phyloP scores from a whole-genome alignment of 2,329 filamentous ascomycete species.

The Aureobasidium pullulans region DNA sequence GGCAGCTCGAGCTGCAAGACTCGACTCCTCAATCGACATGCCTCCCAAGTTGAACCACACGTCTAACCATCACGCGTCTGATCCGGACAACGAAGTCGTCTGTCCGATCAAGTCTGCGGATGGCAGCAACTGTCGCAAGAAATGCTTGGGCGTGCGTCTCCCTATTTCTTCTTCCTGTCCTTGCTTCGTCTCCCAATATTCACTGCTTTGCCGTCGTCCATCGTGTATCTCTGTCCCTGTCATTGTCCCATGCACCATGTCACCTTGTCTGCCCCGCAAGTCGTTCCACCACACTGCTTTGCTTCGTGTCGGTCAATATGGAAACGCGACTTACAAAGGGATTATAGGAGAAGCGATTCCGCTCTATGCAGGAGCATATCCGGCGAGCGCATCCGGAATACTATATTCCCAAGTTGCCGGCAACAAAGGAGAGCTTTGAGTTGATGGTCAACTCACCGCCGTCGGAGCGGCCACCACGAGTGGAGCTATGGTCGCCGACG shows the following conservation, averaged over 20 bases:
- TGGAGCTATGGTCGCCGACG: constrained; percentile 24
- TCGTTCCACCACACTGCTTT: constrained; percentile 5
- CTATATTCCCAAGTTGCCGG: constrained; percentile 95
- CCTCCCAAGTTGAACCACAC: constrained; percentile 81
- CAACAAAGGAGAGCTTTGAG: constrained; percentile 94
- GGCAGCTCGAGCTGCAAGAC: constrained; percentile 5
- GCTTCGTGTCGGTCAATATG: not conserved
- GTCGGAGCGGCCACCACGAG: constrained; percentile 52
- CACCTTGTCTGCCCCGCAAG: constrained; percentile 7
- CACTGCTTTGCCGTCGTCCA: constrained; percentile 1
- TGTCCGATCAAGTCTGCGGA: constrained; percentile 94
- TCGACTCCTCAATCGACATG: constrained; percentile 49
- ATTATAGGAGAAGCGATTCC: constrained; percentile 80
- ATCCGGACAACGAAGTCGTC: constrained; percentile 91
- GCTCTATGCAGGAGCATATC: constrained; percentile 99
- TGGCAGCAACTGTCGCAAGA: constrained; percentile 92
- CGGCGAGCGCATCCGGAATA: constrained; percentile 92
- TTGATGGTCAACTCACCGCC: constrained; percentile 92
- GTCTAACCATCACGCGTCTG: constrained; percentile 58
- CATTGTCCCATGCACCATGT: constrained; percentile 2
- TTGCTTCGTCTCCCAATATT: constrained; percentile 2
- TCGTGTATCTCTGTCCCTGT: not conserved
- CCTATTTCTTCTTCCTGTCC: constrained; percentile 16
- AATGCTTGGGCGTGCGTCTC: constrained; percentile 90
- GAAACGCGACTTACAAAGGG: constrained; percentile 1